Evolutionary conservation across 2,329 filamentous ascomycete species (phyloP).

Genomic region (Colletotrichum sidae): DNA sequence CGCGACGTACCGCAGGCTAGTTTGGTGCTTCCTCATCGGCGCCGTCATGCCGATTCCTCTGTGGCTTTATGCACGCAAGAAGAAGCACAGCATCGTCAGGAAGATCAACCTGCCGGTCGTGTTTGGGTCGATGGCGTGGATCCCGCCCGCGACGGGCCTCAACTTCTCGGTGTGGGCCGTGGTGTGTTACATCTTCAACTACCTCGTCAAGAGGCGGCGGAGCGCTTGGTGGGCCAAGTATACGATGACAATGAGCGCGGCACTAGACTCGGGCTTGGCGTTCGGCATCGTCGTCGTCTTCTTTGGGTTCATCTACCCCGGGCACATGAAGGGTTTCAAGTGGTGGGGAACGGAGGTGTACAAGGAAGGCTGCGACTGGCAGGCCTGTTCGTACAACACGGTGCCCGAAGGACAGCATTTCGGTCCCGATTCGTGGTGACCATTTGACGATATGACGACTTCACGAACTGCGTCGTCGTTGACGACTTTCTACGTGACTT

Average conservation of each 20-base stretch:
- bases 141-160: slow-evolving; percentile 85
- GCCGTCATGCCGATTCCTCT: slow-evolving; percentile 79
- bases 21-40: slow-evolving; percentile 86
- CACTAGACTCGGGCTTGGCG: slow-evolving; percentile 84
- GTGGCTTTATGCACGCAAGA: slow-evolving; percentile 75
- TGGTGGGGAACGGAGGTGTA: slow-evolving; percentile 94
- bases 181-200: slow-evolving; percentile 88
- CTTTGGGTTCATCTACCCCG: slow-evolving; percentile 87
- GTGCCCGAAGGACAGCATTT: slow-evolving; percentile 74
- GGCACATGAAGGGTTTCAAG: slow-evolving; percentile 76
- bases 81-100: slow-evolving; percentile 72
- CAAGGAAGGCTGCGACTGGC: slow-evolving; percentile 87
- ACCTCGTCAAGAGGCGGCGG: slow-evolving; percentile 75
- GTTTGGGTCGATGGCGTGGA: slow-evolving; percentile 86
- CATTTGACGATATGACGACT: slow-evolving; percentile 12
- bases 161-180: slow-evolving; percentile 91
- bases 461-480: slow-evolving; percentile 18
- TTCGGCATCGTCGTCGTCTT: slow-evolving; percentile 87
- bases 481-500: neutral
- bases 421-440: slow-evolving; percentile 71
- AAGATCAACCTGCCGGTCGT: slow-evolving; percentile 86
- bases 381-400: slow-evolving; percentile 77
- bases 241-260: slow-evolving; percentile 88
- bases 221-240: slow-evolving; percentile 90
- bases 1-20: slow-evolving; percentile 79